Base-by-base conservation (phyloP, 495 filamentous ascomycete genomes). In the Penicillium antarcticum region DNA sequence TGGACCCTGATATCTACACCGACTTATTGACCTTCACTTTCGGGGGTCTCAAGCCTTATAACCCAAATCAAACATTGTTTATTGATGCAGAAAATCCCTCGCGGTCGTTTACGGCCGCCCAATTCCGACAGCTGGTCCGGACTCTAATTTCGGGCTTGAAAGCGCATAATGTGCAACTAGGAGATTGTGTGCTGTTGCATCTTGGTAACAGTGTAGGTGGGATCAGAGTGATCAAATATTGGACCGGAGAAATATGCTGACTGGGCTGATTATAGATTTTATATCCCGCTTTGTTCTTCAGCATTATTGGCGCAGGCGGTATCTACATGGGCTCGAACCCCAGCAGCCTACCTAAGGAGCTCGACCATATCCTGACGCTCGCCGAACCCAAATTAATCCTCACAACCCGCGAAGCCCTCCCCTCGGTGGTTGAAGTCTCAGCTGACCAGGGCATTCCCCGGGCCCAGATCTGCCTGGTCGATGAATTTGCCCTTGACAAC, bases 121-220 rank as follows among this genome's bases (percentile, higher is more conserved):
- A 84, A 52, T 80, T 81, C 45, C 68, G 63, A 34, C 57, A 53
- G 12, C 55, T 78, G 10, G 72, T 85, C 35, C 69, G 75, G 23
- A 77, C 77, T 40, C 53, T 86, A 39, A 73, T 77, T 35, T 79
- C 80, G 2, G 83, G 83, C 1, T 66, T 86, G 29, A 76, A 74
- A 37, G 74, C 74, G 17, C 73, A 77, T 32, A 74, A 79, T 42
- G 54, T 85, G 45, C 63, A 78, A 51, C 65, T 62, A 10, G 84
- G 81, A 3, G 80, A 86, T 58, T 81, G 74, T 60, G 80, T 86
- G 12, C 70, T 84, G 56, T 57, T 87, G 37, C 79, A 84, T 55
- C 66, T 84, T 31, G 83, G 82, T 48, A 87, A 87, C 49, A 79
- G 77, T 60, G 80, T 82, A 58, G 67, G 71, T 62, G 11, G 6